phyloP scores from a whole-genome alignment of 1,284 basidiomycete species.

The Pseudozyma thailandica region DNA sequence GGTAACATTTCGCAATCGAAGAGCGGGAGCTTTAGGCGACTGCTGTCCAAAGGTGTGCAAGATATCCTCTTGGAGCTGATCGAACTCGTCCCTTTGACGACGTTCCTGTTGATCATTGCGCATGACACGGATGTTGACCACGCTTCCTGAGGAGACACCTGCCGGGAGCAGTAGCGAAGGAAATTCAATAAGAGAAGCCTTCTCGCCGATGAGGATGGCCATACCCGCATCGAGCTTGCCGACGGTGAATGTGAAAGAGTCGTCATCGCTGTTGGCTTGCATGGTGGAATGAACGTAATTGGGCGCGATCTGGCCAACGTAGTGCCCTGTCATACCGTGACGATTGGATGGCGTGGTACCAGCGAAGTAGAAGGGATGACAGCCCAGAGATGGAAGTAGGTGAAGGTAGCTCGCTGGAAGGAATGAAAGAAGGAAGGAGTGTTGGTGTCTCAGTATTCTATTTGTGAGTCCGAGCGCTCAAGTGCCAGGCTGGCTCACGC shows the following conservation, averaged over 20 bases:
- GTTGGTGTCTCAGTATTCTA: constrained; percentile 6
- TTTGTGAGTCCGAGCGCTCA: constrained; percentile 10
- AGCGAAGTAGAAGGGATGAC: background rate
- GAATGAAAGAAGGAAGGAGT: background rate
- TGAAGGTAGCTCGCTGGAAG: background rate
- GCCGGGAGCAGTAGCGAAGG: constrained; percentile 65
- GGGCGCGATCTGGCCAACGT: constrained; percentile 55
- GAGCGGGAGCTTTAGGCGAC: constrained; percentile 55
- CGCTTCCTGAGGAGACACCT: constrained; percentile 62
- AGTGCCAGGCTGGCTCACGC: constrained; percentile 7
- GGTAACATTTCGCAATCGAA: constrained; percentile 63
- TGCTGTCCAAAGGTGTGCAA: constrained; percentile 61
- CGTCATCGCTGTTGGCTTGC: constrained; percentile 39
- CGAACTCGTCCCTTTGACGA: constrained; percentile 58
- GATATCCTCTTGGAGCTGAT: constrained; percentile 64
- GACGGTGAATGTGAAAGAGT: constrained; percentile 64
- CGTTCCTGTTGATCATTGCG: constrained; percentile 63
- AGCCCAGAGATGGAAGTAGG: background rate
- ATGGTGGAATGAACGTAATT: constrained; percentile 51
- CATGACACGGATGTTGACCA: constrained; percentile 64
- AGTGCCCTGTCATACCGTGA: constrained; percentile 43
- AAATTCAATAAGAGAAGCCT: constrained; percentile 67
- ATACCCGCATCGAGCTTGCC: constrained; percentile 67
- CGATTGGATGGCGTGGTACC: background rate
- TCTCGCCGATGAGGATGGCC: constrained; percentile 67